These are phyloP conservation scores for Auriscalpium vulgare DNA, from an alignment of 768 basidiomycete genomes.

Conservation along the genomic window DNA sequence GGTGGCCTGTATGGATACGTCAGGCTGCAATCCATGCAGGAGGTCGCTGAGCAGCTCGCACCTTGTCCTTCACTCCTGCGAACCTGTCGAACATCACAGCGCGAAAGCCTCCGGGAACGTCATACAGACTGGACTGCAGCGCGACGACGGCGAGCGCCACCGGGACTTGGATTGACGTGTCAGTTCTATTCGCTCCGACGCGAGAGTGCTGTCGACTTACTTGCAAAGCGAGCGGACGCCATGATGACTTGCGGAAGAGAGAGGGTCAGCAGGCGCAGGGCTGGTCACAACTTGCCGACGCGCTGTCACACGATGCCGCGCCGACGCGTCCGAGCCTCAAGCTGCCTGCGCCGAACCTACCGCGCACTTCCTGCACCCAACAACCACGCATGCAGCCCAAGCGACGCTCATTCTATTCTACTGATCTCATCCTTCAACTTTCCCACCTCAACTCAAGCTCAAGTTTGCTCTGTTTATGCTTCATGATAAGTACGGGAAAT, in stretches of 20 bases:
- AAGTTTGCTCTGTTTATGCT: too few species aligned
- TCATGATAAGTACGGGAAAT: too few species aligned
- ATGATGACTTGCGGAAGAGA: constrained; percentile 23
- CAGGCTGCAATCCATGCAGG: background rate
- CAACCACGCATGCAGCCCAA: too few species aligned
- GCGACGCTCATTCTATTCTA: too few species aligned
- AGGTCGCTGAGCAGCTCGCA: constrained; percentile 23
- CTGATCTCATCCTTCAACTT: too few species aligned
- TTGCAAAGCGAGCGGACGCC: constrained; percentile 43
- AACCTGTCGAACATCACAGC: constrained; percentile 99
- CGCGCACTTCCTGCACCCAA: too few species aligned
- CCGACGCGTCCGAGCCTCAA: background rate
- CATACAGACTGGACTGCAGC: constrained; percentile 46
- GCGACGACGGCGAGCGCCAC: constrained; percentile 39
- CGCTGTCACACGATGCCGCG: background rate
- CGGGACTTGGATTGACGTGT: constrained; percentile 66
- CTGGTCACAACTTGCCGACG: background rate
- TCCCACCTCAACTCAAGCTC: too few species aligned
- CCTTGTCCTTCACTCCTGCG: constrained; percentile 79
- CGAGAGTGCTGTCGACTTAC: constrained; percentile 38
- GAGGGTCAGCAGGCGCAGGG: background rate
- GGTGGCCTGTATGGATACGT: constrained; percentile 49
- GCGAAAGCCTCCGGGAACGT: constrained; percentile 74
- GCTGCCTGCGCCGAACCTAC: too few species aligned
- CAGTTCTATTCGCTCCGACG: constrained; percentile 24